Evolutionary conservation across 2,329 filamentous ascomycete species (phyloP), one percentile per base, ranked within the genome.

Genomic region (Botrytis aclada): DNA sequence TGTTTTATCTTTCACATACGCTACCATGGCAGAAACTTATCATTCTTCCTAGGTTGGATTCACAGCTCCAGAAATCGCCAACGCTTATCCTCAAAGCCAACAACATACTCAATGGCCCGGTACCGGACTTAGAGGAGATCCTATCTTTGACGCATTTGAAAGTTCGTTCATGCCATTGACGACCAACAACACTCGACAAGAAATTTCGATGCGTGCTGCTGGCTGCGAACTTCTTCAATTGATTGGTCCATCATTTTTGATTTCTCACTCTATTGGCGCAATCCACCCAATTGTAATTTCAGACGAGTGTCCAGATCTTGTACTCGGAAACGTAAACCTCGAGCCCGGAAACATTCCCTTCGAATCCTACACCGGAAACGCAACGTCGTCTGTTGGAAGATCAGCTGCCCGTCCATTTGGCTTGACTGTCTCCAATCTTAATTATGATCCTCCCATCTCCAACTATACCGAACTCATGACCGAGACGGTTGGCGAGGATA

Each of bases 101-200:
- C 74, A 80, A 4, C 82, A 83, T 62, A 82, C 79, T 32, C 80
- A 83, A 75, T 83, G 81, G 82, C 82, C 81, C 22, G 81, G 81
- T 32, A 76, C 78, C 10, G 81, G 81, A 4, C 70, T 79, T 25
- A 78, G 79, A 32, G 81, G 79, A 29, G 79, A 83, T 41, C 74
- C 79, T 1, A 72, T 73, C 1, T 79, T 81, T 20, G 80, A 82
- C 63, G 77, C 78, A 0, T 82, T 81, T 70, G 77, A 77, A 39
- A 76, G 77, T 25, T 72, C 76, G 8, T 79, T 80, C 22, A 76
- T 80, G 14, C 80, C 80, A 4, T 58, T 80, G 60, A 79, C 80
- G 10, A 77, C 74, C 1, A 81, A 80, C 61, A 76, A 75, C 65
- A 77, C 76, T 3, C 64, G 77, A 1, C 78, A 79, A 70, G 81